phyloP scores from a whole-genome alignment of 768 basidiomycete species.

The Podaxis pistillaris region DNA sequence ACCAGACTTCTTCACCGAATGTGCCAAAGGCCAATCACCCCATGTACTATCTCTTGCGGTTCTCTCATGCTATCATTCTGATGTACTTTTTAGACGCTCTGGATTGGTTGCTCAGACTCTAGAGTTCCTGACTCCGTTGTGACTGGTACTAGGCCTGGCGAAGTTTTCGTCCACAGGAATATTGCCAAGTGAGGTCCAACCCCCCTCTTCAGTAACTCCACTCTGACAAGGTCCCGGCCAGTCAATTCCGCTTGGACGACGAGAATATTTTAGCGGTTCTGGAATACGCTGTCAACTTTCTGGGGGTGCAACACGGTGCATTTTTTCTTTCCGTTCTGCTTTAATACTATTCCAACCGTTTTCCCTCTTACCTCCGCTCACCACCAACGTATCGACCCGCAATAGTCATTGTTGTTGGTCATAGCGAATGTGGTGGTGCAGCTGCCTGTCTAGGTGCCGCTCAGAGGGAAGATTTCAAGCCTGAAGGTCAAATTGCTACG shows the following conservation, averaged over 20 bases:
- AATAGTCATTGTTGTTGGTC: conserved; percentile 79
- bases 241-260: conserved; percentile 75
- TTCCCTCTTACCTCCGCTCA: conserved; percentile 13
- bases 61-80: conserved; percentile 8
- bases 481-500: conserved; percentile 31
- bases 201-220: neutral
- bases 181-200: conserved; percentile 70
- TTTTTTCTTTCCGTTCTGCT: conserved; percentile 27
- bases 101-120: conserved; percentile 85
- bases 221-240: conserved; percentile 24
- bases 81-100: conserved; percentile 51
- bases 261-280: conserved; percentile 70
- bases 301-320: conserved; percentile 79
- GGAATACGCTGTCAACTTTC: conserved; percentile 64
- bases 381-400: conserved; percentile 19
- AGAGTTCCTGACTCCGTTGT: conserved; percentile 80
- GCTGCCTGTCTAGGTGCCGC: conserved; percentile 51
- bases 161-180: conserved; percentile 83
- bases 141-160: conserved; percentile 69
- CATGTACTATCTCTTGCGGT: conserved; percentile 42
- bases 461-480: conserved; percentile 29
- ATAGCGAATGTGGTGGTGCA: conserved; percentile 81
- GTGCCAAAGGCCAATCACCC: conserved; percentile 63
- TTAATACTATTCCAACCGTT: conserved; percentile 31
- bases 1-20: conserved; percentile 61